Base-by-base conservation (phyloP, 192 early-diverging fungal species). In the Endogone sp. region DNA sequence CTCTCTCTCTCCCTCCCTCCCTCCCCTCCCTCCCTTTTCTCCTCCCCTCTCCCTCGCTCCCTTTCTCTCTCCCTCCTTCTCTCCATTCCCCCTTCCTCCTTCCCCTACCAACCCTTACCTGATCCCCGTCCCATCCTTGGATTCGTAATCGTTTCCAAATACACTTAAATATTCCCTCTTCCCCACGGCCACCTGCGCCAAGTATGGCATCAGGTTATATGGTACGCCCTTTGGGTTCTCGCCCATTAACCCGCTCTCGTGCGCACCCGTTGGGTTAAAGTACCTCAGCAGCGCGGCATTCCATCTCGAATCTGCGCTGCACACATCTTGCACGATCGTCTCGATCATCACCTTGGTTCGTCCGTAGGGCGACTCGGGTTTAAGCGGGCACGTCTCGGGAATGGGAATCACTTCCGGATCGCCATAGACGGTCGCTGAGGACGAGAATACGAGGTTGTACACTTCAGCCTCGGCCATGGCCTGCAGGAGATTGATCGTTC, bases 251-350 rank as follows among this genome's bases (percentile, higher is more conserved):
- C 94, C 94, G 23, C 88, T 82, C 69, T 80, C 86, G 74, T 97
- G 91, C 20, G 95, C 95, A 29, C 95, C 95, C 27, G 89, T 89
- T 2, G 95, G 91, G 80, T 97, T 97, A 65, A 97, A 97, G 81
- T 96, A 97, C 23, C 95, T 75, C 57, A 90, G 21, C 27, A 60
- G 22, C 1, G 59, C 59, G 27, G 27, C 59, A 60, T 60, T 60
- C 89, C 87, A 90, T 11, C 87, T 83, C 8, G 77, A 64, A 60
- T 88, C 75, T 2, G 80, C 75, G 11, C 63, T 68, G 69, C 71
- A 78, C 73, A 85, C 86, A 56, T 93, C 92, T 27, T 66, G 74
- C 54, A 97, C 83, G 29, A 94, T 88, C 70, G 77, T 81, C 71
- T 97, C 95, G 59, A 93, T 89, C 24, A 84, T 89, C 24, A 93